Evolutionary conservation across 768 basidiomycete species (phyloP).

Genomic region (Boletellus emodensis): DNA sequence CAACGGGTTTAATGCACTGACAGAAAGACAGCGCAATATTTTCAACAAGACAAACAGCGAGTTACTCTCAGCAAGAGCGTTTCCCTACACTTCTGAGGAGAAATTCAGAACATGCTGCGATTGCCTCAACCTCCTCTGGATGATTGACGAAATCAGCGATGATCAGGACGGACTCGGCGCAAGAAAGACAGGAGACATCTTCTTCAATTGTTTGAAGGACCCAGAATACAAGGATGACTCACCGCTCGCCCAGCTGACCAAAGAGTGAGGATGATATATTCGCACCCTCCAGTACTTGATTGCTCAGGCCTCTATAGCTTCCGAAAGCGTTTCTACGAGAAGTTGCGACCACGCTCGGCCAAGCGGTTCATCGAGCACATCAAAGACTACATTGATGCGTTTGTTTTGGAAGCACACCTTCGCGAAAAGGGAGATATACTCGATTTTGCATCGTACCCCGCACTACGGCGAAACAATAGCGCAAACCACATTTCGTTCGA

Average conservation of each 20-base stretch:
- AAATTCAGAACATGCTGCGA: slow-evolving; percentile 60
- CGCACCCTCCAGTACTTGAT: background rate
- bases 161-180: slow-evolving; percentile 59
- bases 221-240: slow-evolving; percentile 52
- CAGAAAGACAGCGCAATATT: slow-evolving; percentile 50
- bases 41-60: slow-evolving; percentile 60
- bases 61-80: slow-evolving; percentile 58
- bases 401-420: slow-evolving; percentile 58
- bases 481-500: slow-evolving; percentile 62
- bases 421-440: slow-evolving; percentile 56
- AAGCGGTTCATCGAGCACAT: slow-evolving; percentile 49
- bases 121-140: slow-evolving; percentile 59
- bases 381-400: slow-evolving; percentile 53
- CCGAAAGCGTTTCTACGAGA: slow-evolving; percentile 40
- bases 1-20: slow-evolving; percentile 55
- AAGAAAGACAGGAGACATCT: slow-evolving; percentile 47
- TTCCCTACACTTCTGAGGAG: slow-evolving; percentile 54
- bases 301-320: slow-evolving; percentile 39
- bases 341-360: slow-evolving; percentile 39
- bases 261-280: slow-evolving; percentile 42
- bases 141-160: slow-evolving; percentile 66
- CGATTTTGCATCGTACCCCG: slow-evolving; percentile 48
- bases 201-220: slow-evolving; percentile 50
- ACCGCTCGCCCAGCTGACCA: slow-evolving; percentile 54
- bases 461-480: slow-evolving; percentile 65